Conservation (phyloP, 192 early-diverging fungal species). For the Obelidium mucronatum region DNA sequence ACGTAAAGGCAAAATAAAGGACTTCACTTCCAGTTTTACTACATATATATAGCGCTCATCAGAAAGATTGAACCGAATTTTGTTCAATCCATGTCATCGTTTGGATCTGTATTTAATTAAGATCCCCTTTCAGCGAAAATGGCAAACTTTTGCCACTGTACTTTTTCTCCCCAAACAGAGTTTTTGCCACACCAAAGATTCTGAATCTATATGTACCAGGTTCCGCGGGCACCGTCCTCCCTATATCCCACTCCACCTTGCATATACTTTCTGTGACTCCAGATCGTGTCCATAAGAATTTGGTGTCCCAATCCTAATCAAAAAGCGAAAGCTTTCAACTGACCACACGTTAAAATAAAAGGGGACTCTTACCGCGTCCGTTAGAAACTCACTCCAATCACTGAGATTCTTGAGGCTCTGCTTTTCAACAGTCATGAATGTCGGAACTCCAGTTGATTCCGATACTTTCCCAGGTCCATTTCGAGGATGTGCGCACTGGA, state of each 20-base stretch:
- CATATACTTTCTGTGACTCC: slow-evolving; percentile 49
- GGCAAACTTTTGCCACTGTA: background rate
- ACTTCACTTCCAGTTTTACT: too few species aligned
- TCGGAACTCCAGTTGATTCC: slow-evolving; percentile 15
- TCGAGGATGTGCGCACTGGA: slow-evolving; percentile 56
- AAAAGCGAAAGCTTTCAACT: background rate
- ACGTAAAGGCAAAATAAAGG: too few species aligned
- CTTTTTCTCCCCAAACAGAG: slow-evolving; percentile 19
- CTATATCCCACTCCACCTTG: slow-evolving; percentile 45
- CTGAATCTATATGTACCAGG: slow-evolving; percentile 50
- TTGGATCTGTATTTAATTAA: too few species aligned
- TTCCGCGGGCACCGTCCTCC: slow-evolving; percentile 26
- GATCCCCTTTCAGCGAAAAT: background rate
- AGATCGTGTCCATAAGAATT: slow-evolving; percentile 45
- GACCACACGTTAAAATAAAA: background rate
- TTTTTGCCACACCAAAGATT: slow-evolving; percentile 37
- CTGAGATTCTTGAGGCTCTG: background rate
- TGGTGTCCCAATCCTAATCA: slow-evolving; percentile 50
- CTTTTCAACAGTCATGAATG: slow-evolving; percentile 53
- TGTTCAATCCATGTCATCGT: too few species aligned
- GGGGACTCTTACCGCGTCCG: slow-evolving; percentile 31
- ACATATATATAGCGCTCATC: too few species aligned
- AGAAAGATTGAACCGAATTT: too few species aligned
- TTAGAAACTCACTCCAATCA: slow-evolving; percentile 45
- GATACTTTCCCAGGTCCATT: slow-evolving; percentile 39